Base-by-base conservation (phyloP, 176 grass and related monocot genomes). In the Metroxylon sagu region DNA sequence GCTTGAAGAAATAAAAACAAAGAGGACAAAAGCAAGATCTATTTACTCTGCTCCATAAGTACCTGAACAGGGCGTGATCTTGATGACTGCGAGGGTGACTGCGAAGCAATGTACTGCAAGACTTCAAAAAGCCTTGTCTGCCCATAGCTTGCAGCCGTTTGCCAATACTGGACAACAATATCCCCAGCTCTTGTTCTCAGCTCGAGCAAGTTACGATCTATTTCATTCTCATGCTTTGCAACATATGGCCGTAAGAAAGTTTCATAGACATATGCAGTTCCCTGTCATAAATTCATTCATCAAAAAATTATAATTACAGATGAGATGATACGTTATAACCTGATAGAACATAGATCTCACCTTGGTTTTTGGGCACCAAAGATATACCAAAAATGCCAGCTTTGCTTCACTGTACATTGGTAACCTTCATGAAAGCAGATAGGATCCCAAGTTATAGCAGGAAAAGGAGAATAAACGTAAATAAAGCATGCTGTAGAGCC, bases 341-440 rank as follows among this genome's bases (percentile, higher is more conserved):
- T 43, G 35, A 43, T 43, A 12, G 35, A 43, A 43, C 35, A 43
- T 43, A 14, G 35, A 43, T 43, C 35, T 26, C 61, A 98, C 93
- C 93, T 98, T 98, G 55, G 87, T 98, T 78, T 83, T 98, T 7
- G 93, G 93, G 73, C 77, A 98, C 93, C 93, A 92, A 29, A 98
- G 71, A 74, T 92, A 98, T 61, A 98, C 60, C 59, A 98, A 92
- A 76, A 98, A 92, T 58, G 86, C 55, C 53, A 92, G 53, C 67
- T 98, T 98, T 60, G 82, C 84, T 72, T 98, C 93, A 19, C 67
- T 83, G 73, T 98, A 98, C 72, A 98, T 87, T n/a, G 93, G 87
- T 68, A 98, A 26, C 93, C 87, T 98, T 77, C 52, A 84, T 50
- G 25, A 79, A 54, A 16, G 55, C 48, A 70, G 29, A 77, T 59